Conservation (phyloP, 768 basidiomycete genomes). For the Exidia glandulosa region DNA sequence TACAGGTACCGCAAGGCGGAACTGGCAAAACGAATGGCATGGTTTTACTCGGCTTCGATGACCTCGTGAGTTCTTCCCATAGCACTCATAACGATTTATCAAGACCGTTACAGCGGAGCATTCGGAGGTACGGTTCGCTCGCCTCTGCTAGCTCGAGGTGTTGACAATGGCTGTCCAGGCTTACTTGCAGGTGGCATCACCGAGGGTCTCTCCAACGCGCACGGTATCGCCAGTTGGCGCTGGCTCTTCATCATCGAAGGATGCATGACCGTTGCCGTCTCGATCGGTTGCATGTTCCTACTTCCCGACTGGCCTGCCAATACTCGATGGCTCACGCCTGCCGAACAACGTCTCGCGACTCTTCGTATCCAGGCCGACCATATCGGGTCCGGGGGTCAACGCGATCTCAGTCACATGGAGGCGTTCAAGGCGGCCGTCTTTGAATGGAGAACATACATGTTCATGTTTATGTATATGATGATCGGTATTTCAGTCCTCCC, state of each 20-base stretch:
- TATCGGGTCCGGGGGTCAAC: not conserved
- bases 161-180: not conserved
- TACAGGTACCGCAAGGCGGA: not conserved
- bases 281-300: not conserved
- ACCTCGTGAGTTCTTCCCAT: not conserved
- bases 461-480: not conserved
- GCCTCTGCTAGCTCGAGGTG: too few relatives aligned
- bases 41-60: not conserved
- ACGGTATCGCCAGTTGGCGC: not conserved
- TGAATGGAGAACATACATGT: not conserved
- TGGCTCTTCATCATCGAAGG: not conserved
- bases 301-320: constrained; percentile 1
- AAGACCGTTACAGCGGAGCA: not conserved
- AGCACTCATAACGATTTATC: not conserved
- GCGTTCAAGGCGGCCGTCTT: not conserved
- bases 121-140: not conserved
- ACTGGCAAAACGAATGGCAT: not conserved
- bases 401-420: not conserved
- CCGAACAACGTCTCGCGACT: not conserved
- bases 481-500: not conserved
- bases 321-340: constrained; percentile 1
- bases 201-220: not conserved
- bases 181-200: not conserved
- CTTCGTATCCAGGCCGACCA: not conserved
- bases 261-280: not conserved